Conservation (phyloP, 495 filamentous ascomycete species). For the Lepidopterella palustris region DNA sequence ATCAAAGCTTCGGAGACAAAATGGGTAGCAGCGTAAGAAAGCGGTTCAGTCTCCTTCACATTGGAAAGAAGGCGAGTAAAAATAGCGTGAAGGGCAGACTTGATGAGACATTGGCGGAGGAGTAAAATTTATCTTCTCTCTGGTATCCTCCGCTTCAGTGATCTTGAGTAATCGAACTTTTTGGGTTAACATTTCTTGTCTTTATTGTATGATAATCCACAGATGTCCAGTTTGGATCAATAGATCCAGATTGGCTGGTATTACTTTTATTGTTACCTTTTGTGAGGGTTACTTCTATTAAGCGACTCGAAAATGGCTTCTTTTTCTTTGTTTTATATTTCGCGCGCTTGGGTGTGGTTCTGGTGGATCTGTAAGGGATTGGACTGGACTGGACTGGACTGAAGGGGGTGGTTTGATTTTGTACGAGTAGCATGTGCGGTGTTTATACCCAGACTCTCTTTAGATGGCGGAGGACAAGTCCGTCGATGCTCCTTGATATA, state of each 20-base stretch:
- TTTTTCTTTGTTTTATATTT: background rate
- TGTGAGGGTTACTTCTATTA: background rate
- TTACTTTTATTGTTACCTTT: background rate
- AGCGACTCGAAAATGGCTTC: background rate
- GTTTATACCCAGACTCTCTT: slow-evolving; percentile 1
- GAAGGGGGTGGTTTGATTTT: background rate
- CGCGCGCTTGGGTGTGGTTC: background rate
- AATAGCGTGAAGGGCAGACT: slow-evolving; percentile 22
- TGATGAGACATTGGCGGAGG: slow-evolving; percentile 29
- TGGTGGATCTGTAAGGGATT: background rate
- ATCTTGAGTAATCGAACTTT: background rate
- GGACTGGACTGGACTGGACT: background rate
- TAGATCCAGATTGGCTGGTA: background rate
- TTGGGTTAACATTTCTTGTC: background rate
- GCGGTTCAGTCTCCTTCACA: slow-evolving; percentile 59
- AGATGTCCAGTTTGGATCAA: too few relatives aligned
- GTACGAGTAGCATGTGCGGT: background rate
- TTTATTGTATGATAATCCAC: too few relatives aligned
- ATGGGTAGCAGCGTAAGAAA: slow-evolving; percentile 61
- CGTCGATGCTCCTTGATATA: background rate
- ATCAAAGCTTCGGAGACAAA: slow-evolving; percentile 26
- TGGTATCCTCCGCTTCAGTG: background rate
- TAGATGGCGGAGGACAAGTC: background rate
- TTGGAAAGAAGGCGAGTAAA: slow-evolving; percentile 61
- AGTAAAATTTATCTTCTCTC: slow-evolving; percentile 12